Evolutionary conservation across 352 stramenopile species (phyloP), one percentile per base, ranked within the genome.

Genomic region (Pythium rhizo-oryzae): DNA sequence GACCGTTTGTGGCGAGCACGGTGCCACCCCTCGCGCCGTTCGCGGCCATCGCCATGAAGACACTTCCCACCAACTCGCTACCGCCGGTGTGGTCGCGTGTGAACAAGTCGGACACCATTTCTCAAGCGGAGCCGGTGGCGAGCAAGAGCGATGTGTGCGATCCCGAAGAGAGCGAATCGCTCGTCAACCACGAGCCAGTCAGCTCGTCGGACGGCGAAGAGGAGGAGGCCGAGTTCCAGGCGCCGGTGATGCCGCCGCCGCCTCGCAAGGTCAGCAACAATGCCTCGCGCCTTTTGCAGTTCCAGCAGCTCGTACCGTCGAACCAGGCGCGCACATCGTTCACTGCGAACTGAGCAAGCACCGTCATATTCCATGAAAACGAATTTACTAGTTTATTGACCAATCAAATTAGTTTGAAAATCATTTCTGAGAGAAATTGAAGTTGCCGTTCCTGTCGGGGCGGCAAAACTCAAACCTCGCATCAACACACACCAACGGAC

Each of bases 301-400:
- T 90, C 71, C 81, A 82, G 59, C 72, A 81, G 62, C 78, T 86
- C 62, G 69, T 89, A 7, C 82, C 82, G 11, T 74, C 79, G 25
- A 91, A 89, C 53, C 57, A 62, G 57, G 75, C 71, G 33, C 59
- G 64, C 51, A 56, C 55, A 7, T 43, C 67, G n/a, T 53, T 59
- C 24, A 53, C 19, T 13, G 55, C 39, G 15, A 23, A 35, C n/a
- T 60, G 54, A 19, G 12, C 9, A 5, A 41, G 35, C 8, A 41
- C 13, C 35, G 8, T 30, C 8, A 61, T 41, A 47, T 55, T 70
- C 53, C 65, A 56, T 65, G 57, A 71, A 47, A 71, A 62, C 47
- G 24, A 23, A 66, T 71, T 51, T 25, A 0, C 18, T 6, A 13
- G 4, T 13, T 21, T 69, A 52, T 64, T 62, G n/a, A 33, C 52